phyloP scores from a whole-genome alignment of 78 protist genomes.

The Isochrysis galbana region DNA sequence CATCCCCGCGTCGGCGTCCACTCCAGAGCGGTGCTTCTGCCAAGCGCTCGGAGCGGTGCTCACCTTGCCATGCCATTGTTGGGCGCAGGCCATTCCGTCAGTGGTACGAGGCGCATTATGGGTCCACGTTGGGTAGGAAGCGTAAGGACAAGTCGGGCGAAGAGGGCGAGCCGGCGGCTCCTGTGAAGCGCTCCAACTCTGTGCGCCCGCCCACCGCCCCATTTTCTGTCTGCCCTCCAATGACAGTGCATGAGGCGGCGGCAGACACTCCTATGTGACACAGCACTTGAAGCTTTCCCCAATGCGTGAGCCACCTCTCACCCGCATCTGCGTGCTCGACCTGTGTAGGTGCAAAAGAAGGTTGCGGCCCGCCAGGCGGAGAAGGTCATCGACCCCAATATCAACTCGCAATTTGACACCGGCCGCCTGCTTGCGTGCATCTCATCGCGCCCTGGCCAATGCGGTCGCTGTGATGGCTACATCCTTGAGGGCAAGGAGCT shows the following conservation, averaged over 20 bases:
- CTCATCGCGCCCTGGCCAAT: constrained; percentile 78
- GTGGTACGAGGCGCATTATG: constrained; percentile 96
- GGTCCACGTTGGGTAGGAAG: constrained; percentile 71
- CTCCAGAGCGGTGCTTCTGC: not conserved
- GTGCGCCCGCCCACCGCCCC: too few relatives aligned
- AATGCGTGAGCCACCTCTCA: too few relatives aligned
- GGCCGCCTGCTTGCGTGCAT: constrained; percentile 95
- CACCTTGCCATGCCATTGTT: too few relatives aligned
- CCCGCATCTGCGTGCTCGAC: too few relatives aligned
- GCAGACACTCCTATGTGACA: too few relatives aligned
- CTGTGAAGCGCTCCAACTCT: not conserved
- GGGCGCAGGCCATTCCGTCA: constrained; percentile 96
- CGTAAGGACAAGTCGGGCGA: not conserved
- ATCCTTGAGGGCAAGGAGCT: constrained; percentile 99
- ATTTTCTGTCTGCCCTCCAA: too few relatives aligned
- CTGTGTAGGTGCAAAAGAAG: constrained; percentile 37
- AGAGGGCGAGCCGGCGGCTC: not conserved
- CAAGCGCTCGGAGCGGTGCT: too few relatives aligned
- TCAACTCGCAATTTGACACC: constrained; percentile 85
- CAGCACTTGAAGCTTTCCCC: too few relatives aligned
- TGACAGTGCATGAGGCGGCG: too few relatives aligned
- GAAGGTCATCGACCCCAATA: constrained; percentile 25
- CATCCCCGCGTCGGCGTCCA: not conserved
- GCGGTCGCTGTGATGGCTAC: constrained; percentile 98
- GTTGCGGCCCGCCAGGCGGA: constrained; percentile 11